A percentile compares a stretch with the other conserved stretches of the same genome.
phyloP scores from a whole-genome alignment of 495 filamentous ascomycete genomes.

The Lophium mytilinum region DNA sequence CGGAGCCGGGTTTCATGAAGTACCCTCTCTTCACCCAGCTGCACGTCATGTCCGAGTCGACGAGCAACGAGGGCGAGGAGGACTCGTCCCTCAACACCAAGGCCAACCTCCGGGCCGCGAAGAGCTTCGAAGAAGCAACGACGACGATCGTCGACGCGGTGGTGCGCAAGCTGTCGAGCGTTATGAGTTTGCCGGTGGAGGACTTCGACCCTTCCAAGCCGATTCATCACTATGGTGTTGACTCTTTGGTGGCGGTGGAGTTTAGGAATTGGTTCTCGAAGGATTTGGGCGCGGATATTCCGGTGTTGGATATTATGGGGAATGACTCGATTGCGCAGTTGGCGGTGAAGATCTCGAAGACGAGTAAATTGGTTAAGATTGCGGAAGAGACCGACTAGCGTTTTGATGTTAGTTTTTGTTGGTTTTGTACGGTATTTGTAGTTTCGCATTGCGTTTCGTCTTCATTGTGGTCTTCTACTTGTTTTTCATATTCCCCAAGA shows the following conservation, averaged over 20 bases:
- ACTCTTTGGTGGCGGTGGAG: neutral
- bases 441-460: no score
- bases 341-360: neutral
- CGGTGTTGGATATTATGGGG: neutral
- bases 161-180: neutral
- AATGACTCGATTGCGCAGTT: neutral
- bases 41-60: neutral
- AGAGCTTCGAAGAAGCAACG: neutral
- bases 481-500: no score
- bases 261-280: neutral
- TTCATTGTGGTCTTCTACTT: no score
- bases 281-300: neutral
- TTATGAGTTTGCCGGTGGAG: neutral
- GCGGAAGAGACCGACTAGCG: no score
- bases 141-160: neutral
- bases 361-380: neutral
- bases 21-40: slow-evolving; percentile 32
- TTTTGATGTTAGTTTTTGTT: no score
- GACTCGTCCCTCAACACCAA: neutral
- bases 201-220: neutral
- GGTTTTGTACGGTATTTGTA: no score
- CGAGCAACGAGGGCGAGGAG: neutral
- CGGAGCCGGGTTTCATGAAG: slow-evolving; percentile 24
- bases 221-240: neutral
- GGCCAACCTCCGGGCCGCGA: neutral